phyloP scores from a whole-genome alignment of 2,329 filamentous ascomycete species.

The Phaeosphaeria sp. region DNA sequence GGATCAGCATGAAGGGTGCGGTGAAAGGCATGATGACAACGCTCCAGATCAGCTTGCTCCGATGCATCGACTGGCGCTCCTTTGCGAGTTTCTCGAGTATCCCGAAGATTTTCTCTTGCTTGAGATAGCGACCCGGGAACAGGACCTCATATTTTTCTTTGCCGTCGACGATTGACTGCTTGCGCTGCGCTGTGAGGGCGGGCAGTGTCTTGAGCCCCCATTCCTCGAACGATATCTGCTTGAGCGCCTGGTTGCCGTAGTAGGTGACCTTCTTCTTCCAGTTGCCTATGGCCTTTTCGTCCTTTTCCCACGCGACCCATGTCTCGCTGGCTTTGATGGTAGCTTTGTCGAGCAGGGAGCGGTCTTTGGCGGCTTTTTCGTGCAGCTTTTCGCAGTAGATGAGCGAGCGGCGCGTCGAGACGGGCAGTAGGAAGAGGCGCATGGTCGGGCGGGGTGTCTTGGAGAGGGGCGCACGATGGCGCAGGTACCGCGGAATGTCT shows the following conservation, averaged over 20 bases:
- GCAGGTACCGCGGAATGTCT: constrained; percentile 15
- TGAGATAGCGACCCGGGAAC: constrained; percentile 76
- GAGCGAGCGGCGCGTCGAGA: constrained; percentile 88
- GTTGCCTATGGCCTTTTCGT: constrained; percentile 64
- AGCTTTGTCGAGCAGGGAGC: constrained; percentile 71
- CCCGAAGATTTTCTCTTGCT: constrained; percentile 65
- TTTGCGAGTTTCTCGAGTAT: constrained; percentile 76
- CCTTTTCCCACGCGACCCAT: constrained; percentile 88
- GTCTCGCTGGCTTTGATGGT: constrained; percentile 74
- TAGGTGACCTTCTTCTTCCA: constrained; percentile 89
- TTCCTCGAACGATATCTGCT: constrained; percentile 93
- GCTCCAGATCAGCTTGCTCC: constrained; percentile 78
- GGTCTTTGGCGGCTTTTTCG: constrained; percentile 53
- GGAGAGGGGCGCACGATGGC: constrained; percentile 26
- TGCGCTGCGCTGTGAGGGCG: constrained; percentile 72
- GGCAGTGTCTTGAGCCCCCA: constrained; percentile 97
- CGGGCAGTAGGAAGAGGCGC: constrained; percentile 92
- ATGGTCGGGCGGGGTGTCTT: constrained; percentile 56
- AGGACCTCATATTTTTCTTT: constrained; percentile 73
- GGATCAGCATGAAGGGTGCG: constrained; percentile 81
- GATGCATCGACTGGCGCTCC: constrained; percentile 81
- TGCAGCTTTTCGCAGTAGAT: constrained; percentile 86
- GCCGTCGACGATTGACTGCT: constrained; percentile 67
- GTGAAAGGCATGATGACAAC: constrained; percentile 68
- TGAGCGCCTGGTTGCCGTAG: constrained; percentile 85